Evolutionary conservation across 1,284 basidiomycete genomes (phyloP).

Genomic region (Ceratobasidium theobromae): DNA sequence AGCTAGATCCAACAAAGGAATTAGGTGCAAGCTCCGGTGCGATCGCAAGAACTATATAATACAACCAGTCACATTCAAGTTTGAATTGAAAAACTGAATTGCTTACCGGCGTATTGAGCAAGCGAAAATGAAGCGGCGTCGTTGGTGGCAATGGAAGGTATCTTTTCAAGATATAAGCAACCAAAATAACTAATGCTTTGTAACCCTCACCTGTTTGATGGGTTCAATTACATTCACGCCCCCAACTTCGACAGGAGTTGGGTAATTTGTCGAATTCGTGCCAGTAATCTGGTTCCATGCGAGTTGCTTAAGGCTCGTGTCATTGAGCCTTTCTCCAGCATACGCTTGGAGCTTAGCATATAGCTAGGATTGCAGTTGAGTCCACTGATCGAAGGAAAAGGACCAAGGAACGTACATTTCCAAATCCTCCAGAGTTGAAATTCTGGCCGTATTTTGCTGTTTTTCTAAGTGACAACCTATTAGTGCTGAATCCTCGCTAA

Average conservation of each 20-base stretch:
- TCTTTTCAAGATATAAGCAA: slow-evolving; percentile 38
- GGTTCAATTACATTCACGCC: slow-evolving; percentile 48
- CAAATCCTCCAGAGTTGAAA: slow-evolving; percentile 47
- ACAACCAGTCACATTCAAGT: neutral
- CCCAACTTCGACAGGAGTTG: slow-evolving; percentile 43
- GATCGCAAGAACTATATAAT: slow-evolving; percentile 41
- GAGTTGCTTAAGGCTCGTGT: slow-evolving; percentile 44
- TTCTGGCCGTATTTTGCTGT: slow-evolving; percentile 46
- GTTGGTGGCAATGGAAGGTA: slow-evolving; percentile 47
- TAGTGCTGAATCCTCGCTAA: neutral
- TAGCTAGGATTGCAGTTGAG: slow-evolving; percentile 37
- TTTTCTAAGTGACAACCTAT: slow-evolving; percentile 40
- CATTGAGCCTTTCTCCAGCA: slow-evolving; percentile 46
- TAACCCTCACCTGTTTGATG: slow-evolving; percentile 43
- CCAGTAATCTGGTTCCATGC: slow-evolving; percentile 46
- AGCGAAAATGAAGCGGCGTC: slow-evolving; percentile 47
- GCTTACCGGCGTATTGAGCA: slow-evolving; percentile 43
- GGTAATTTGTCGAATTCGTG: slow-evolving; percentile 46
- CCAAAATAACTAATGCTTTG: neutral
- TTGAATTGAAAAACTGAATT: neutral
- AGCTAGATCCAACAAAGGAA: neutral
- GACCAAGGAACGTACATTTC: slow-evolving; percentile 40
- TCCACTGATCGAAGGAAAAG: neutral
- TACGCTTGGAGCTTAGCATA: slow-evolving; percentile 51
- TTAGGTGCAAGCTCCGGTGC: slow-evolving; percentile 36